phyloP scores from a whole-genome alignment of 106 monocot species.

The Dendrobium officinale region DNA sequence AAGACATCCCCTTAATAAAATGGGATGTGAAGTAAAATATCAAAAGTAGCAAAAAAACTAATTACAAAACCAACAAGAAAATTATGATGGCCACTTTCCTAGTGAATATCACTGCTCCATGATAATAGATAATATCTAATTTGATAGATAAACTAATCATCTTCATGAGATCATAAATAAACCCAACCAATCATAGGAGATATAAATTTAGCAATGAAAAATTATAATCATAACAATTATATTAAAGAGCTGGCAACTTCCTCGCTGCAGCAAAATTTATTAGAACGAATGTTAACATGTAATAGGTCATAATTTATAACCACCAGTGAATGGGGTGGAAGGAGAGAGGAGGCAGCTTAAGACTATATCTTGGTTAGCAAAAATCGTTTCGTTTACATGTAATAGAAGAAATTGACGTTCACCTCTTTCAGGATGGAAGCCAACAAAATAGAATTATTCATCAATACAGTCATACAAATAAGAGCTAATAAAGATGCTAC shows the following conservation, averaged over 20 bases:
- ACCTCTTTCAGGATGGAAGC: not conserved
- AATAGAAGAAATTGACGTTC: not conserved
- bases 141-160: not conserved
- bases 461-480: too few relatives aligned
- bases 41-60: not conserved
- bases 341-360: not conserved
- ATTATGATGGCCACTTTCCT: not conserved
- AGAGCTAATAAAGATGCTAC: not conserved
- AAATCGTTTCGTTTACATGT: not conserved
- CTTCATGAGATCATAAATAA: not conserved
- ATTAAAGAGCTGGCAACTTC: not conserved
- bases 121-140: not conserved
- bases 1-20: not conserved
- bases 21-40: not conserved
- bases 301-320: not conserved
- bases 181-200: not conserved
- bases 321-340: not conserved
- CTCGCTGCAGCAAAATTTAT: not conserved
- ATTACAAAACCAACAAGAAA: not conserved
- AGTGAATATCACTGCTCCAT: not conserved
- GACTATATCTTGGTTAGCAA: not conserved
- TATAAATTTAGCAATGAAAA: not conserved
- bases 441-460: not conserved
- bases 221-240: not conserved
- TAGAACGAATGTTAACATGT: not conserved